Evolutionary conservation across 768 basidiomycete species (phyloP).

Genomic region (Suillus ampliporus): DNA sequence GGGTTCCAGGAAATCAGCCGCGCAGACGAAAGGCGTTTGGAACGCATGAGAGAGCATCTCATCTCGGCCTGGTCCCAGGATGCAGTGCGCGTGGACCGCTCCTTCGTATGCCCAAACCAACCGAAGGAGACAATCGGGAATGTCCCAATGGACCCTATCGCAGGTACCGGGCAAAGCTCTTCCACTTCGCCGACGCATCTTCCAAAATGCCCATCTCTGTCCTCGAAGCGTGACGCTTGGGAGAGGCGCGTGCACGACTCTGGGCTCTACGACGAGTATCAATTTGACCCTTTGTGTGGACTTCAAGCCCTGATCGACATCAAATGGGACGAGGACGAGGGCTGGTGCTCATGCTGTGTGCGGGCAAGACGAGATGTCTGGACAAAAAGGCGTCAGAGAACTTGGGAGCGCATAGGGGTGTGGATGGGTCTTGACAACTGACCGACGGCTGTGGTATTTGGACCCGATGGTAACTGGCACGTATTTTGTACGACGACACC

Average conservation of each 20-base stretch:
- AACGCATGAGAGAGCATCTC: constrained; percentile 11
- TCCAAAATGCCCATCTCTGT: constrained; percentile 2
- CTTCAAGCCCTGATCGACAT: constrained; percentile 37
- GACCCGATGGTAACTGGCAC: too few relatives aligned
- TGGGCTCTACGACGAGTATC: constrained; percentile 33
- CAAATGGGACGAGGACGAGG: constrained; percentile 31
- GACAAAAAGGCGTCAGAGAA: constrained; percentile 32
- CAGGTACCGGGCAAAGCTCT: constrained; percentile 15
- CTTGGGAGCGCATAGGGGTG: constrained; percentile 38
- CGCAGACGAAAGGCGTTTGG: constrained; percentile 10
- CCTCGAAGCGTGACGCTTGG: constrained; percentile 13
- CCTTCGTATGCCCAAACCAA: constrained; percentile 11
- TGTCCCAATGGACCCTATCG: background rate
- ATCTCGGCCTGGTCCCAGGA: constrained; percentile 13
- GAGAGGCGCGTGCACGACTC: constrained; percentile 22
- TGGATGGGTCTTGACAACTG: constrained; percentile 29
- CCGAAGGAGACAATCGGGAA: background rate
- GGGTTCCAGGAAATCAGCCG: constrained; percentile 6
- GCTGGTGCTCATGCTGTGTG: constrained; percentile 44
- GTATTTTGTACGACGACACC: background rate
- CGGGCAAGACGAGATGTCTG: constrained; percentile 33
- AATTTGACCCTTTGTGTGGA: constrained; percentile 43
- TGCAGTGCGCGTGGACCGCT: constrained; percentile 8
- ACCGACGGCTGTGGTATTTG: background rate
- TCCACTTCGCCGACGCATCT: constrained; percentile 14